Evolutionary conservation across 2,329 filamentous ascomycete genomes (phyloP).

Genomic region (Hypoxylon sp.): DNA sequence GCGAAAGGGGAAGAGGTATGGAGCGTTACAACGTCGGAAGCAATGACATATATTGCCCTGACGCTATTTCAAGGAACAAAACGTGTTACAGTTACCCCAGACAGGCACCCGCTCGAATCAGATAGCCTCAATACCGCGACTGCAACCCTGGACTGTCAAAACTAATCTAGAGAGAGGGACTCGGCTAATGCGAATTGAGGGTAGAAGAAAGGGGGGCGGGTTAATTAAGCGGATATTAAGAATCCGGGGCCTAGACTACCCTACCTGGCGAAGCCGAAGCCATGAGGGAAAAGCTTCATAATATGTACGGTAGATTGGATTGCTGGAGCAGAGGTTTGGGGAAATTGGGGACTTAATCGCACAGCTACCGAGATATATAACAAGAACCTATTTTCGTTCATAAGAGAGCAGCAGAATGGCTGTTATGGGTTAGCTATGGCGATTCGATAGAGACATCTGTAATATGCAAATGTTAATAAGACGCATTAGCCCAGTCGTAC

Average conservation of each 20-base stretch:
- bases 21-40: conserved; percentile 16
- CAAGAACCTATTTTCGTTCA: neutral
- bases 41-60: conserved; percentile 24
- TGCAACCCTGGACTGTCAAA: conserved; percentile 17
- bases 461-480: neutral
- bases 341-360: conserved; percentile 8
- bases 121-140: neutral
- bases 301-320: conserved; percentile 20
- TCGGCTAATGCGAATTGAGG: conserved; percentile 45
- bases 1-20: conserved; percentile 21
- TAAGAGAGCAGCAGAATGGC: neutral
- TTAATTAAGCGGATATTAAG: conserved; percentile 44
- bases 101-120: conserved; percentile 28
- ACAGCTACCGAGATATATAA: neutral
- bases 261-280: conserved; percentile 12
- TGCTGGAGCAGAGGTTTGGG: conserved; percentile 13
- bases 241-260: conserved; percentile 35
- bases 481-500: too few species aligned
- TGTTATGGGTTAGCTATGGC: neutral
- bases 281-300: conserved; percentile 19
- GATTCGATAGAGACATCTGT: neutral
- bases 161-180: conserved; percentile 25
- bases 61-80: conserved; percentile 33
- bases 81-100: conserved; percentile 22
- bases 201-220: conserved; percentile 27